Percentiles rank a stretch among this genome's conserved stretches.
Evolutionary conservation across 345 rosid species (phyloP).

Genomic region (Citrus australasica): DNA sequence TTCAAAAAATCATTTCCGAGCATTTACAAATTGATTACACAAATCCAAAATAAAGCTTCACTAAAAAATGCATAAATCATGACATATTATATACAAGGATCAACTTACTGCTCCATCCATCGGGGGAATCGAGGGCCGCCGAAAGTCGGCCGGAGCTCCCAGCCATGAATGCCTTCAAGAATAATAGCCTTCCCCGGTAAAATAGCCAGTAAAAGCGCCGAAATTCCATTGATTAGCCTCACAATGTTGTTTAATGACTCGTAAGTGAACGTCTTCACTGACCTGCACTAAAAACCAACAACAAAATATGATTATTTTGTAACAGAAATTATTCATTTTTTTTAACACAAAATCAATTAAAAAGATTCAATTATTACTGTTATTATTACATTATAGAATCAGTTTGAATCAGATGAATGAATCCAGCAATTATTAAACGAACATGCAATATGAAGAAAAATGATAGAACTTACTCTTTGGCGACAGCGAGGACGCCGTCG

Average conservation of each 20-base stretch:
- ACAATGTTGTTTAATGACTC: constrained; percentile 81
- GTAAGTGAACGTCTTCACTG: constrained; percentile 85
- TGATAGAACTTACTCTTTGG: constrained; percentile 73
- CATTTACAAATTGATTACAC: not conserved
- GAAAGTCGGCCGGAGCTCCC: constrained; percentile 94
- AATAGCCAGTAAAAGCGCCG: constrained; percentile 67
- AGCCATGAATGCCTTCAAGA: constrained; percentile 91
- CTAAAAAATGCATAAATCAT: not conserved
- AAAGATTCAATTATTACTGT: not conserved
- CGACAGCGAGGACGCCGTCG: constrained; percentile 79
- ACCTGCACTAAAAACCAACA: constrained; percentile 58
- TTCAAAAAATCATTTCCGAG: not conserved
- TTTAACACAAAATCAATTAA: not conserved
- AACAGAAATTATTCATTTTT: not conserved
- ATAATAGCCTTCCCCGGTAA: constrained; percentile 74
- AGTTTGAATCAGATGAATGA: not conserved
- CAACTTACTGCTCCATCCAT: constrained; percentile 90
- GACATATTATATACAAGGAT: not conserved
- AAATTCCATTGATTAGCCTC: constrained; percentile 79
- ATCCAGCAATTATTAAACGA: not conserved
- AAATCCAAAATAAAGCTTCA: not conserved
- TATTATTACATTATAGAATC: not conserved
- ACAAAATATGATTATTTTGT: constrained; percentile 5
- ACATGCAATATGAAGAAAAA: constrained; percentile 15
- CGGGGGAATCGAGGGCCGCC: constrained; percentile 92